phyloP scores from a whole-genome alignment of 2,329 filamentous ascomycete genomes.

The Diaporthe aspalathi region DNA sequence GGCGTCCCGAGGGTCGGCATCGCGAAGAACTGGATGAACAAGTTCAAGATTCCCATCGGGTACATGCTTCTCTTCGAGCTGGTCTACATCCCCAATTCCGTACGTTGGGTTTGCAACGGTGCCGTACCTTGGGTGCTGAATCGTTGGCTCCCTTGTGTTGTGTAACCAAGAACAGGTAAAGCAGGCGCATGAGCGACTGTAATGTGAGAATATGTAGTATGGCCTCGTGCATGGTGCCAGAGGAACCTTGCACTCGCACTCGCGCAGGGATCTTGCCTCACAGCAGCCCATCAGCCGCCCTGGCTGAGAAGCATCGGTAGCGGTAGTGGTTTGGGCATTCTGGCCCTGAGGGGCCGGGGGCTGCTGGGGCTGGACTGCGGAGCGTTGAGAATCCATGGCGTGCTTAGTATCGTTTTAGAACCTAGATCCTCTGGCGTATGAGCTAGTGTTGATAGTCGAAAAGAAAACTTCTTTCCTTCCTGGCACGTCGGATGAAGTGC shows the following conservation, averaged over 20 bases:
- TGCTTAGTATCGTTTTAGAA: not conserved
- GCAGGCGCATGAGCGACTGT: not conserved
- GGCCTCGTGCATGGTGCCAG: not conserved
- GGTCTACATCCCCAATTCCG: too few species aligned
- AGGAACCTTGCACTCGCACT: not conserved
- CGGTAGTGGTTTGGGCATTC: not conserved
- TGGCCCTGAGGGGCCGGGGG: not conserved
- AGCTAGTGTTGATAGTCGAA: not conserved
- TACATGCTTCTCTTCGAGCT: too few species aligned
- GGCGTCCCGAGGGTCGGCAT: too few species aligned
- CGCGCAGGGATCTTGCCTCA: not conserved
- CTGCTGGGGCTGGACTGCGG: not conserved
- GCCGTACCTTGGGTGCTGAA: not conserved
- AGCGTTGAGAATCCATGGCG: not conserved
- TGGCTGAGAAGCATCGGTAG: not conserved
- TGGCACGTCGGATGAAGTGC: not conserved
- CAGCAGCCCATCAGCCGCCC: not conserved
- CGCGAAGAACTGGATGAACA: not conserved
- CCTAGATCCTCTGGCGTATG: not conserved
- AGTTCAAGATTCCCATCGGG: not conserved
- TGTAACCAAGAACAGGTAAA: not conserved
- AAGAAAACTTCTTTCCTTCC: not conserved
- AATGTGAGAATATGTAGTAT: not conserved
- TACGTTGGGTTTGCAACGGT: not conserved
- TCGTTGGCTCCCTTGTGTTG: not conserved